These are phyloP conservation scores for Debaryomyces subglobosus DNA, from an alignment of 1,139 yeast genomes.

Conservation along the genomic window DNA sequence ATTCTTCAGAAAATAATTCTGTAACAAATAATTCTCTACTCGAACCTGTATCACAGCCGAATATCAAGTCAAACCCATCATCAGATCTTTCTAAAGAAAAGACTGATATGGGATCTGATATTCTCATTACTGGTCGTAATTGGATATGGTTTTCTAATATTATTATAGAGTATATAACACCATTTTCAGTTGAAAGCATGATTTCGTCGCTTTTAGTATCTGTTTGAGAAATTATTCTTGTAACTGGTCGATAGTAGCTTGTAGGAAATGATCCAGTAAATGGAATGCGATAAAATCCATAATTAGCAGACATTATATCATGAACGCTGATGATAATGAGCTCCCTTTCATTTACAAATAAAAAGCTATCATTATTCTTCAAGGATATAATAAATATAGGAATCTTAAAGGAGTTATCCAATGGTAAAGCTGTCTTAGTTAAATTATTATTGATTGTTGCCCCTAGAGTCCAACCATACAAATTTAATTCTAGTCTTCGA, in stretches of 20 bases:
- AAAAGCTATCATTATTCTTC: conserved; percentile 33
- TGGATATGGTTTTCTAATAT: conserved; percentile 15
- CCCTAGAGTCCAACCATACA: conserved; percentile 46
- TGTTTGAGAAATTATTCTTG: conserved; percentile 16
- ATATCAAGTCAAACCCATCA: conserved; percentile 27
- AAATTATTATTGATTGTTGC: conserved; percentile 28
- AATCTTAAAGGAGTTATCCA: conserved; percentile 39
- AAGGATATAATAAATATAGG: conserved; percentile 47
- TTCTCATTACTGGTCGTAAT: conserved; percentile 26
- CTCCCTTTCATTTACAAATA: conserved; percentile 34
- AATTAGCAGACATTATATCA: conserved; percentile 51
- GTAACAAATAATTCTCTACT: conserved; percentile 31
- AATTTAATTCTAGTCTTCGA: conserved; percentile 38
- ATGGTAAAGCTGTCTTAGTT: conserved; percentile 31
- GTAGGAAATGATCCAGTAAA: conserved; percentile 42
- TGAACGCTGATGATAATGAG: conserved; percentile 41
- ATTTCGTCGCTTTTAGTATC: conserved; percentile 32
- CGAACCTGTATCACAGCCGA: conserved; percentile 40
- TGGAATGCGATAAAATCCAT: conserved; percentile 29
- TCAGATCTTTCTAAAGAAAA: conserved; percentile 30
- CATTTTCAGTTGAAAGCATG: conserved; percentile 44
- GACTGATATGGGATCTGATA: conserved; percentile 36
- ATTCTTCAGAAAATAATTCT: conserved; percentile 15
- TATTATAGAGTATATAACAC: conserved; percentile 38
- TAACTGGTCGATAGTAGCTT: conserved; percentile 30